Evolutionary conservation across 129 eudicot species (phyloP), one percentile per base, ranked within the genome.

Genomic region (Gnaphalium uliginosum): DNA sequence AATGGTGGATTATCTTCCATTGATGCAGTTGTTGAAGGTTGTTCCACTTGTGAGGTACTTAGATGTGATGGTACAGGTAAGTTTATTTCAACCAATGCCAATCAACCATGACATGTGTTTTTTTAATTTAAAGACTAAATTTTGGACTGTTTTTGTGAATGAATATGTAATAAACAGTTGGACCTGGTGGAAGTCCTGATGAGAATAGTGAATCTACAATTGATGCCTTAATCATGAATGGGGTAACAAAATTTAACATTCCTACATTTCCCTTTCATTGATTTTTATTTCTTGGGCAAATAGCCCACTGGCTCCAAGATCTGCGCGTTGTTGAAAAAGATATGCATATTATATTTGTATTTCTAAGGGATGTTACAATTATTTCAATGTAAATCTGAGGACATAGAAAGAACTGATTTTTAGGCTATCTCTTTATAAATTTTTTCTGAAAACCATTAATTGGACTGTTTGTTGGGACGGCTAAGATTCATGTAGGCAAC

Each of bases 171-270:
- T 4, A 37, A 82, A 69, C 86, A 93, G 98, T 93, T 90, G 98
- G 98, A 61, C 98, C 98, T 69, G 98, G 98, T 79, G 98, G 98
- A 60, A 93, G 97, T 77, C 98, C 98, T 70, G 96, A 93, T 82
- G 98, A 93, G 85, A 85, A 88, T 75, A 87, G 97, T 26, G 98
- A 93, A 87, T 80, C 96, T 68, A 90, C 98, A 23, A 78, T 90
- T 13, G 98, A 93, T 82, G 98, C 98, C 58, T 69, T 90, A 83
- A 81, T 93, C 85, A 93, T 93, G 97, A 85, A 90, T 50, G 97
- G 98, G 93, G 97, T 93, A 93, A 85, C 65, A 22, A 35, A 75
- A 41, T 46, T 25, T 58, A 56, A 43, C 79, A 66, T 66, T 39
- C 8, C 50, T 72, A 32, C 30, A 18, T 15, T 75, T 15, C 35